phyloP scores from a whole-genome alignment of 305 asterid genomes.

The Petunia hybrid region DNA sequence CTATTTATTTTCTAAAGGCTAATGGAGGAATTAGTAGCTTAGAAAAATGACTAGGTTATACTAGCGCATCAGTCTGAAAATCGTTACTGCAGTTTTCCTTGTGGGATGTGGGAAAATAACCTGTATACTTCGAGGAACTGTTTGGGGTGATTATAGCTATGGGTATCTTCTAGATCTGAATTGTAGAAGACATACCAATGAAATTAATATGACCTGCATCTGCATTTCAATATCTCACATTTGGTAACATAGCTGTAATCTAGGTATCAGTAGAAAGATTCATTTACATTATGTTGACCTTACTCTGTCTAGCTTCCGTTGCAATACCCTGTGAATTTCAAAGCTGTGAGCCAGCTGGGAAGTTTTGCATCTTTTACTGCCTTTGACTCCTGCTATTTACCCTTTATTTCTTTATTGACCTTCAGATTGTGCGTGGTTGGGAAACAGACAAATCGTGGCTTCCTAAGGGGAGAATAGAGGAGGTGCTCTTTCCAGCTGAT shows the following conservation, averaged over 20 bases:
- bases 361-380: slow-evolving; percentile 23
- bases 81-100: slow-evolving; percentile 2
- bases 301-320: not conserved
- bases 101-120: slow-evolving; percentile 3
- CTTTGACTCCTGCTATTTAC: slow-evolving; percentile 15
- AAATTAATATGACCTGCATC: slow-evolving; percentile 23
- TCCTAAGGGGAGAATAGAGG: slow-evolving; percentile 83
- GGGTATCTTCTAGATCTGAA: slow-evolving; percentile 22
- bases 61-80: not conserved
- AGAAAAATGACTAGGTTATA: not conserved
- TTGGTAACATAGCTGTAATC: slow-evolving; percentile 10
- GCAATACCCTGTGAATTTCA: slow-evolving; percentile 22
- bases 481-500: slow-evolving; percentile 54
- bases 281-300: slow-evolving; percentile 2
- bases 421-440: slow-evolving; percentile 84
- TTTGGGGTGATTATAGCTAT: slow-evolving; percentile 18
- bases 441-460: slow-evolving; percentile 89
- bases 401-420: slow-evolving; percentile 37
- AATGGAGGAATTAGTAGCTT: not conserved
- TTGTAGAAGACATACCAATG: not conserved
- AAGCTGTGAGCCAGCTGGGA: slow-evolving; percentile 11
- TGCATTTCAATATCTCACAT: not conserved
- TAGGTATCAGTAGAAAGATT: not conserved
- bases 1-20: not conserved
- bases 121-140: slow-evolving; percentile 6